These are phyloP conservation scores for Fragaria vesca DNA, from an alignment of 306 rosid genomes.

Conservation along the genomic window DNA sequence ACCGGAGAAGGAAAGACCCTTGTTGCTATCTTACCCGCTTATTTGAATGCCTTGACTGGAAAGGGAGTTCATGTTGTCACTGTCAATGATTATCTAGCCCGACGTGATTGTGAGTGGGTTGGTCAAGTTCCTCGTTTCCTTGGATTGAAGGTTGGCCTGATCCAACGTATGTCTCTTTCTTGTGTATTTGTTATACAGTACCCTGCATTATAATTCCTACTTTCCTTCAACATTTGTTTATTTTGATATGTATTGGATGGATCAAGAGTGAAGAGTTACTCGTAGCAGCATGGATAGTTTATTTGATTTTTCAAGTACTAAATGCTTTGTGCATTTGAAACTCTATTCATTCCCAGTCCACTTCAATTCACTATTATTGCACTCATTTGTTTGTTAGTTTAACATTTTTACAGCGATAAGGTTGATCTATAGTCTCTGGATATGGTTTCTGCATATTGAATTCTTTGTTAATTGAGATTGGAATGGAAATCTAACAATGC, in stretches of 20 bases:
- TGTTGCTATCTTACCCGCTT: slow-evolving; percentile 95
- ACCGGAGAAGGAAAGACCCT: slow-evolving; percentile 99
- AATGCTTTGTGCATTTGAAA: slow-evolving; percentile 6
- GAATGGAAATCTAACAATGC: slow-evolving; percentile 24
- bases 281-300: slow-evolving; percentile 2
- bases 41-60: slow-evolving; percentile 86
- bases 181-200: slow-evolving; percentile 13
- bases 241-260: background rate
- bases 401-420: background rate
- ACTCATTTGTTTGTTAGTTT: background rate
- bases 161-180: slow-evolving; percentile 86
- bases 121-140: slow-evolving; percentile 99
- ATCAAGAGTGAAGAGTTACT: slow-evolving; percentile 1
- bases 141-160: slow-evolving; percentile 99
- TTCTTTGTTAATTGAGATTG: slow-evolving; percentile 11
- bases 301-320: slow-evolving; percentile 14
- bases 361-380: background rate
- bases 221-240: background rate
- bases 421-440: slow-evolving; percentile 1
- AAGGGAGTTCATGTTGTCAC: slow-evolving; percentile 96
- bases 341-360: background rate
- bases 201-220: background rate
- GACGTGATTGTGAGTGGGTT: slow-evolving; percentile 98
- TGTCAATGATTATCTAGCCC: slow-evolving; percentile 92
- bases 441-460: slow-evolving; percentile 5